Evolutionary conservation across 352 stramenopile species (phyloP).

Genomic region (Thraustochytrium striatum): DNA sequence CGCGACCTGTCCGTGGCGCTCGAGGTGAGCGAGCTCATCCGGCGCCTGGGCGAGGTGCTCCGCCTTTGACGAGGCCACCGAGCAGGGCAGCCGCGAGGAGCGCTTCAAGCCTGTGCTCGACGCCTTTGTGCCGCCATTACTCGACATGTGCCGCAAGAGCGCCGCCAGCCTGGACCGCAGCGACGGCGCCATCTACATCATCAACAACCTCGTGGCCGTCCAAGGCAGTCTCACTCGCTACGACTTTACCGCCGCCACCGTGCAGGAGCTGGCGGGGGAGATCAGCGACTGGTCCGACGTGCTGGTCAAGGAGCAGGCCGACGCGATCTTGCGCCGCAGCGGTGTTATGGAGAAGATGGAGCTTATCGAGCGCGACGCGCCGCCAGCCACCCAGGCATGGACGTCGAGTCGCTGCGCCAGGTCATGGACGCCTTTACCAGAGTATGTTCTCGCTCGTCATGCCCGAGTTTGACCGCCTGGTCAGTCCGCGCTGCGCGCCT

Average conservation of each 20-base stretch:
- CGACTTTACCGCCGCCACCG: slow-evolving; percentile 25
- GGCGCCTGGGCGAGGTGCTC: slow-evolving; percentile 13
- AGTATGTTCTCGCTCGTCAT: slow-evolving; percentile 43
- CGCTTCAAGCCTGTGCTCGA: slow-evolving; percentile 25
- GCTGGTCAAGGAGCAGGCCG: slow-evolving; percentile 24
- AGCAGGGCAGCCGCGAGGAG: neutral
- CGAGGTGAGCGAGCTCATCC: slow-evolving; percentile 43
- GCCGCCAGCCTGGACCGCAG: slow-evolving; percentile 24
- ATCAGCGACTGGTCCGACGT: slow-evolving; percentile 43
- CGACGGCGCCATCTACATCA: slow-evolving; percentile 37
- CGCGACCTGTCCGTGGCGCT: slow-evolving; percentile 40
- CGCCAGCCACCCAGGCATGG: slow-evolving; percentile 16
- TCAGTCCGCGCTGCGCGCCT: slow-evolving; percentile 20
- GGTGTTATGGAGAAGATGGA: slow-evolving; percentile 30
- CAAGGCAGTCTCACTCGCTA: slow-evolving; percentile 44
- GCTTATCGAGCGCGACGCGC: slow-evolving; percentile 18
- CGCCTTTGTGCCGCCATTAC: slow-evolving; percentile 11
- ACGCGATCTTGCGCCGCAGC: slow-evolving; percentile 41
- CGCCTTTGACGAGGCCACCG: neutral
- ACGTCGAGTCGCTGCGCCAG: neutral
- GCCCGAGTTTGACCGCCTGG: slow-evolving; percentile 42
- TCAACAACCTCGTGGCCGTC: slow-evolving; percentile 41
- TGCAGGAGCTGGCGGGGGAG: slow-evolving; percentile 26
- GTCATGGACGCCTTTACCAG: slow-evolving; percentile 42
- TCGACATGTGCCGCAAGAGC: slow-evolving; percentile 21